Evolutionary conservation across 495 filamentous ascomycete species (phyloP).

Genomic region (Neurospora terricola): DNA sequence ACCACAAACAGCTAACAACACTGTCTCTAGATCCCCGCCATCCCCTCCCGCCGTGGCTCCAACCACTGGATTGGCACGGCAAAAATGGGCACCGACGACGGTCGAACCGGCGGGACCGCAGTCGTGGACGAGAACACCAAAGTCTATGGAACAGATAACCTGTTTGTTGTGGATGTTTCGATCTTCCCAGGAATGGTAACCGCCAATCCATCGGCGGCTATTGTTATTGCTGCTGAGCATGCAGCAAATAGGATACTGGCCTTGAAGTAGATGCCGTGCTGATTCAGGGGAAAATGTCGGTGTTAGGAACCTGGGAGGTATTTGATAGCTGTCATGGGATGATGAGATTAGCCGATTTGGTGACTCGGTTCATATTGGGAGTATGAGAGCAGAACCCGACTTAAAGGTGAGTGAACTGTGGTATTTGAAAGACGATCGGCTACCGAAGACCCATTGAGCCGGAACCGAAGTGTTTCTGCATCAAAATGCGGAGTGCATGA

Average conservation of each 20-base stretch:
- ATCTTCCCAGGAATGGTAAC: slow-evolving; percentile 46
- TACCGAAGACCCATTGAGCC: neutral
- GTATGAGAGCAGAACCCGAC: no score
- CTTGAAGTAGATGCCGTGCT: neutral
- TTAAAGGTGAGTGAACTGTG: no score
- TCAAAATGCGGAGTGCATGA: neutral
- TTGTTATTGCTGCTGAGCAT: slow-evolving; percentile 44
- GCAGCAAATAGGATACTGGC: slow-evolving; percentile 27
- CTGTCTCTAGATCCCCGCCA: slow-evolving; percentile 28
- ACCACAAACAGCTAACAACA: neutral
- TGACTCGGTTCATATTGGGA: neutral
- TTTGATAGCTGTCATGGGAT: neutral
- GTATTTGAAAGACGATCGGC: neutral
- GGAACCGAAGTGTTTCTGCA: neutral
- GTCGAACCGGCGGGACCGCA: slow-evolving; percentile 40
- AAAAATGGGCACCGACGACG: slow-evolving; percentile 54
- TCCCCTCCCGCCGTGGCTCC: slow-evolving; percentile 44
- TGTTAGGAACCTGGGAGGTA: neutral
- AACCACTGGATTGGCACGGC: slow-evolving; percentile 53
- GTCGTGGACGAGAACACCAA: slow-evolving; percentile 56
- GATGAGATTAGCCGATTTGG: neutral
- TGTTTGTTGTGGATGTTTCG: slow-evolving; percentile 48
- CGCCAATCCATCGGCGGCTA: slow-evolving; percentile 44
- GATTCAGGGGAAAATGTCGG: neutral
- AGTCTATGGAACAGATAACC: slow-evolving; percentile 56